Conservation (phyloP, 768 basidiomycete species). For the Chalciporus sphaerocephalus region DNA sequence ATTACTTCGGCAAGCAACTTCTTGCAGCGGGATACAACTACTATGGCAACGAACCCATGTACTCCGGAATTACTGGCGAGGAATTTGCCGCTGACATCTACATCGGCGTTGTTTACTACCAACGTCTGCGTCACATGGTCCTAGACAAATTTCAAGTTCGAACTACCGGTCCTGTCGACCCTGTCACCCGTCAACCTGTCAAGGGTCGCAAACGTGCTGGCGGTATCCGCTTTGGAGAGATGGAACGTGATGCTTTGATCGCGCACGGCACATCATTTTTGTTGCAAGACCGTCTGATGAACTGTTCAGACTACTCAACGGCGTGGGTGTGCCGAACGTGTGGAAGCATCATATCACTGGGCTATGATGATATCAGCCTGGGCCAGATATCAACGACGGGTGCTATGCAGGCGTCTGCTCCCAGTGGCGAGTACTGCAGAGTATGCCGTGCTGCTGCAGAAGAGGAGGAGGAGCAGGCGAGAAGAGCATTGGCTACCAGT, state of each 20-base stretch:
- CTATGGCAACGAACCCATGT: conserved; percentile 99
- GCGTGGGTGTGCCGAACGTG: conserved; percentile 98
- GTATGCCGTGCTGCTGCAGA: conserved; percentile 78
- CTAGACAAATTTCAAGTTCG: conserved; percentile 99
- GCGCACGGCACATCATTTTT: conserved; percentile 99
- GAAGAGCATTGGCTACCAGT: conserved; percentile 56
- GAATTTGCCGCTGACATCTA: conserved; percentile 99
- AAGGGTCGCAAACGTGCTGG: conserved; percentile 99
- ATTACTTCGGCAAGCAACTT: conserved; percentile 96
- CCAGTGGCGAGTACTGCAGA: conserved; percentile 91
- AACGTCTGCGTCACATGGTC: conserved; percentile 98
- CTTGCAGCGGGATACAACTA: conserved; percentile 95
- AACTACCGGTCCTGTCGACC: conserved; percentile 96
- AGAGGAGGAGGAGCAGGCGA: conserved; percentile 56
- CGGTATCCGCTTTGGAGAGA: conserved; percentile 99
- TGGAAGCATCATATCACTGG: conserved; percentile 91
- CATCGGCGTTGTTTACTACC: conserved; percentile 97
- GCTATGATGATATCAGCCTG: conserved; percentile 84
- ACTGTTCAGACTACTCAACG: conserved; percentile 99
- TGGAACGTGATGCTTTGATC: conserved; percentile 98
- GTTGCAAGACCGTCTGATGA: conserved; percentile 97
- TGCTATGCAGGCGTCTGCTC: conserved; percentile 56
- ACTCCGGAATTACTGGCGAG: conserved; percentile 97
- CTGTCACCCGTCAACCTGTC: conserved; percentile 92
- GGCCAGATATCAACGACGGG: conserved; percentile 56